Base-by-base conservation (phyloP, 441 rosid genomes). In the Theobroma grandiflorum region DNA sequence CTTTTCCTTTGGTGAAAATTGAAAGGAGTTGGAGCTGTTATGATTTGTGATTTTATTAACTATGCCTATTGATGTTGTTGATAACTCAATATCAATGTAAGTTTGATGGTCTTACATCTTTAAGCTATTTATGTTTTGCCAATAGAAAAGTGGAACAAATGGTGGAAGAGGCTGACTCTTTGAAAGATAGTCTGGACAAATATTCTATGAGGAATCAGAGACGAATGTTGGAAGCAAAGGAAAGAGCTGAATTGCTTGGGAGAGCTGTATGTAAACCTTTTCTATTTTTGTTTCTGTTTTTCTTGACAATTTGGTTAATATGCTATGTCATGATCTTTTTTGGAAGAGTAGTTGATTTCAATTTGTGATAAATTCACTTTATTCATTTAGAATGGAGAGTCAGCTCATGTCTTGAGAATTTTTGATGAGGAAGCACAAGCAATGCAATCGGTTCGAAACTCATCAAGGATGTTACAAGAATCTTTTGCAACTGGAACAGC, bases 361-460 rank as follows among this genome's bases (percentile, higher is more conserved):
- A 6, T 40, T 37, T 63, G 26, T 81, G 45, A 78, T 62, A 26
- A 26, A 53, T 76, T 69, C 26, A n/a, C 50, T 79, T 76, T 64
- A 3, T 79, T 50, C 8, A 82, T 85, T 7, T 84, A 94, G 98
- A 93, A 89, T 75, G 98, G 96, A 20, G 99, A 93, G 5, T 91
- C 95, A 37, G 83, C 96, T 67, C 98, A 95, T 86, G 87, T 93
- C 64, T 79, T 95, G 92, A 91, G 95, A 80, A 93, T 97, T 74
- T 94, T 88, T 35, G 99, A 95, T 47, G 99, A 94, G 3, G 98
- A 97, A 85, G 93, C 98, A n/a, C 98, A 95, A 86, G 98, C 98
- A 9, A 94, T 91, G 97, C 91, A 83, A 80, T 94, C 98, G 43
- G 98, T 97, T 9, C 89, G 84, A 69, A 95, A 91, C 78, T 94